These are phyloP conservation scores for Fonsecaea monophora DNA, from an alignment of 2,329 filamentous ascomycete genomes.

Conservation along the genomic window DNA sequence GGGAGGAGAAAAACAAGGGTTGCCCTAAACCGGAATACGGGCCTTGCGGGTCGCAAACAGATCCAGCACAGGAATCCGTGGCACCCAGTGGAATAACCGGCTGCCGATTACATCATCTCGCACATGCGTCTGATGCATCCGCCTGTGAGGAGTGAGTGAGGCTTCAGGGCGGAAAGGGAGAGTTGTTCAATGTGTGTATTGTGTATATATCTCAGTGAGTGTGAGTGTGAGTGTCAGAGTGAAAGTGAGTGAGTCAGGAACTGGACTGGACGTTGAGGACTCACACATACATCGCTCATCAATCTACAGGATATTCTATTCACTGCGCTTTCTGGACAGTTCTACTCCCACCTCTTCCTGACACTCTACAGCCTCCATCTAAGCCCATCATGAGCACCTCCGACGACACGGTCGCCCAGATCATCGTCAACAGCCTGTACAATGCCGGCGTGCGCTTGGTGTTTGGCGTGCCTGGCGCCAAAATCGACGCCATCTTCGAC, in stretches of 20 bases:
- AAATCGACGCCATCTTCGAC: slow-evolving; percentile 58
- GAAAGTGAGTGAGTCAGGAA: too few species aligned
- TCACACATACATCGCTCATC: too few species aligned
- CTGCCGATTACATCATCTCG: slow-evolving; percentile 1
- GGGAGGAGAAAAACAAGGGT: not conserved
- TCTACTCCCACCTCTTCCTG: not conserved
- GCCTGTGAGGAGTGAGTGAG: not conserved
- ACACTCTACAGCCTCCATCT: not conserved
- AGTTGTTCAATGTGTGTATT: too few species aligned
- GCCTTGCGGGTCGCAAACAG: too few species aligned
- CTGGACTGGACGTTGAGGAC: too few species aligned
- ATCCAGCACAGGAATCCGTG: not conserved
- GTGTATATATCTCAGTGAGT: not conserved
- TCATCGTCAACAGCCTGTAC: slow-evolving; percentile 42
- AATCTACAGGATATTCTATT: not conserved
- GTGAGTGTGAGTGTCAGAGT: too few species aligned
- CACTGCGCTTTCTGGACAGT: not conserved
- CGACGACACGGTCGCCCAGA: slow-evolving; percentile 37
- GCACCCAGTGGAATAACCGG: not conserved
- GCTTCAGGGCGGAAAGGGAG: not conserved
- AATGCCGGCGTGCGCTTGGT: slow-evolving; percentile 55
- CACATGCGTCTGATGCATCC: not conserved
- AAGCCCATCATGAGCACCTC: slow-evolving; percentile 24
- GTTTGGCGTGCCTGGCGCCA: slow-evolving; percentile 46
- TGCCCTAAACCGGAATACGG: not conserved